A percentile compares a stretch with the other conserved stretches of the same genome.
phyloP scores from a whole-genome alignment of 2,329 filamentous ascomycete genomes.

The Colletotrichum cuscutae region DNA sequence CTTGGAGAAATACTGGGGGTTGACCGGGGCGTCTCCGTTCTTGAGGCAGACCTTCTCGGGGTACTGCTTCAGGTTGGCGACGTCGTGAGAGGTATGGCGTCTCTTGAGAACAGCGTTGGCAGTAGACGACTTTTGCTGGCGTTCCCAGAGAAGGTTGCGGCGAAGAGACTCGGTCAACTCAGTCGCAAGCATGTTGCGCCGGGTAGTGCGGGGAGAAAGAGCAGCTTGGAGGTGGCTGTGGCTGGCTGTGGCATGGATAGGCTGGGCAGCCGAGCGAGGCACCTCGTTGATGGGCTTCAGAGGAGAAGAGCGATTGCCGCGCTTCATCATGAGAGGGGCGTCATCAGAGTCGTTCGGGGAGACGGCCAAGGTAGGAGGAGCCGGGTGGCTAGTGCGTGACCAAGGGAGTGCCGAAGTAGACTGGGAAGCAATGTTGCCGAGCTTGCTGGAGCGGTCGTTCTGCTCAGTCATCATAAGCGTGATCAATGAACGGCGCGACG shows the following conservation, averaged over 20 bases:
- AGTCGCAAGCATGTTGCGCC: slow-evolving; percentile 94
- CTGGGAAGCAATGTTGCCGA: slow-evolving; percentile 76
- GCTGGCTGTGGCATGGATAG: slow-evolving; percentile 77
- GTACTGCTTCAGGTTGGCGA: slow-evolving; percentile 87
- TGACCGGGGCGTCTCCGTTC: slow-evolving; percentile 72
- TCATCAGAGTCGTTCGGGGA: slow-evolving; percentile 71
- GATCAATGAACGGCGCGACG: slow-evolving; percentile 87
- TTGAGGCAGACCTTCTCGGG: slow-evolving; percentile 73
- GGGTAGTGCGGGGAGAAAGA: slow-evolving; percentile 89
- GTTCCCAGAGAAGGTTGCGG: slow-evolving; percentile 92
- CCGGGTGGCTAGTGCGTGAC: slow-evolving; percentile 60
- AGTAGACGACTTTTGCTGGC: slow-evolving; percentile 91
- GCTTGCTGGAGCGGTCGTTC: slow-evolving; percentile 74
- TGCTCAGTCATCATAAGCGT: slow-evolving; percentile 83
- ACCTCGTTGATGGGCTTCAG: slow-evolving; percentile 69
- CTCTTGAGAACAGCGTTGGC: slow-evolving; percentile 90
- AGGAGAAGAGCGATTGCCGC: slow-evolving; percentile 59
- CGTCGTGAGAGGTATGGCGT: slow-evolving; percentile 88
- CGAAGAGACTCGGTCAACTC: slow-evolving; percentile 94
- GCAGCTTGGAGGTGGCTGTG: slow-evolving; percentile 75
- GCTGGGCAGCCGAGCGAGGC: slow-evolving; percentile 76
- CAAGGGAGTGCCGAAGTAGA: slow-evolving; percentile 76
- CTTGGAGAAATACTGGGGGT: slow-evolving; percentile 85
- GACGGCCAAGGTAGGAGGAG: slow-evolving; percentile 53
- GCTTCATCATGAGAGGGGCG: slow-evolving; percentile 72